These are phyloP conservation scores for Glycine latifolia DNA, from an alignment of 306 rosid genomes.

Conservation along the genomic window DNA sequence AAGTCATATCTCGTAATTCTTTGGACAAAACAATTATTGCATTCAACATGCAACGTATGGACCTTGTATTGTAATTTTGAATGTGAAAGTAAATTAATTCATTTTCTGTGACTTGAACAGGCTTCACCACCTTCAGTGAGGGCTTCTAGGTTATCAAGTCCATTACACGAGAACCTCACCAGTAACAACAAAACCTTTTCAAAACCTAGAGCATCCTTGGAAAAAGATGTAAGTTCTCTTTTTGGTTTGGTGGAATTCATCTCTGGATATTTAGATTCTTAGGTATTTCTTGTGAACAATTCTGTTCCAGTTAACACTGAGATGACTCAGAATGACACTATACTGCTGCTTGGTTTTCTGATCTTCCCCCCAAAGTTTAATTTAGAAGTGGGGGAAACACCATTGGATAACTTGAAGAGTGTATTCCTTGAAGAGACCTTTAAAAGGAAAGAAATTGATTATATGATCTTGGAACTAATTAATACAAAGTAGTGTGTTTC, in stretches of 20 bases:
- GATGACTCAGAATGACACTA: constrained; percentile 3
- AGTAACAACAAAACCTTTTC: background rate
- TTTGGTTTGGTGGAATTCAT: background rate
- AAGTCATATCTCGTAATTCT: constrained; percentile 3
- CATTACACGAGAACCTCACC: background rate
- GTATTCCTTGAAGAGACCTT: background rate
- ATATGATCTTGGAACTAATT: background rate
- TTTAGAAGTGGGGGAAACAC: background rate
- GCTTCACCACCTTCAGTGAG: constrained; percentile 13
- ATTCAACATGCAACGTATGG: background rate
- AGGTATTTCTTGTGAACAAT: background rate
- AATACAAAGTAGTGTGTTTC: background rate
- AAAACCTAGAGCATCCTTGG: constrained; percentile 22
- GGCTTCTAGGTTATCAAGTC: constrained; percentile 6
- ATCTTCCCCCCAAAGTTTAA: background rate
- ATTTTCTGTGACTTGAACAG: constrained; percentile 4
- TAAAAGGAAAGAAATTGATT: background rate
- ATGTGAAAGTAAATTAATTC: background rate
- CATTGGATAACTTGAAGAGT: background rate
- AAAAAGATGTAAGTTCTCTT: constrained; percentile 23
- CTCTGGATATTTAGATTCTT: background rate
- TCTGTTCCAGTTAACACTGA: background rate
- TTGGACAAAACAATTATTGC: background rate
- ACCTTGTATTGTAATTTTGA: background rate
- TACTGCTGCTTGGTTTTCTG: background rate